Evolutionary conservation across 345 rosid species (phyloP), one percentile per base, ranked within the genome.

Genomic region (Dovyalis caffra): DNA sequence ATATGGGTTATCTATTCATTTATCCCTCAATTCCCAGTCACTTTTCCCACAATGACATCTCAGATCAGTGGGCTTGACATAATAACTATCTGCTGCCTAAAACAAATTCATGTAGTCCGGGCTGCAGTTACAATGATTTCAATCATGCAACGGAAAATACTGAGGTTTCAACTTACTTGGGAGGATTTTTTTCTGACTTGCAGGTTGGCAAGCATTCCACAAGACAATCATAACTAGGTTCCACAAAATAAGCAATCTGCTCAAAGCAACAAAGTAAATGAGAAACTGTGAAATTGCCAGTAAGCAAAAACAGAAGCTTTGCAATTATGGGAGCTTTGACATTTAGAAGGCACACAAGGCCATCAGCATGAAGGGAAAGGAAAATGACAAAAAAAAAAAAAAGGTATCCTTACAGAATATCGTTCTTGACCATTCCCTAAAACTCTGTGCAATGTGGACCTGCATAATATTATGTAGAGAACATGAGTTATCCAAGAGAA

Each of bases 371-470:
- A 65, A 64, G 12, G 8, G 4, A 5, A 63, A 47, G 2, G 49
- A 32, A 34, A 18, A 67, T n/a, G n/a, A 43, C 7, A 12, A 4
- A 3, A 12, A 21, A 38, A 61, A 45, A 58, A 72, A 6, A 49
- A 66, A 62, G 23, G 23, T 47, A 68, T 64, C 29, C 47, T 75
- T 87, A 93, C 94, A 32, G 94, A 93, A 72, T 82, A 90, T 58
- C 94, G 95, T 77, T 91, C 93, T 75, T 82, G 86, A 77, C 89
- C 86, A 3, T 80, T 69, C 53, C 88, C 88, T 80, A 91, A 79
- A 83, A 91, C 94, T 83, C 97, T 84, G 68, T 93, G 98, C 85
- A 87, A 65, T 9, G 94, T 91, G 64, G 98, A 93, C 86, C 97
- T 86, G 71, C 47, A 74, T 80, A 35, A 26, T 3, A 67, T 67